Conservation (phyloP, 2,329 filamentous ascomycete species). For the Endothia cerciana region DNA sequence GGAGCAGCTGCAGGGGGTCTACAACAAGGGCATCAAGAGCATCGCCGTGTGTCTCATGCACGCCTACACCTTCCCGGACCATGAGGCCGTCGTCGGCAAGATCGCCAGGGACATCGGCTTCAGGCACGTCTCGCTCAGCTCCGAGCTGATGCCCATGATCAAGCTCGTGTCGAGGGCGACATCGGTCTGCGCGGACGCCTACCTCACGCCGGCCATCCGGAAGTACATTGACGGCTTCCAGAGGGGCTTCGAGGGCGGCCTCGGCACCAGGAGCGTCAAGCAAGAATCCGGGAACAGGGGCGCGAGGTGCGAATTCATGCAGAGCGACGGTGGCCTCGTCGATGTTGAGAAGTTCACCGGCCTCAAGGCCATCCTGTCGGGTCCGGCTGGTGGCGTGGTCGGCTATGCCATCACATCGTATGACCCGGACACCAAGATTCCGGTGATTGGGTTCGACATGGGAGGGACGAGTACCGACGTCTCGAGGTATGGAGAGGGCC, state of each 20-base stretch:
- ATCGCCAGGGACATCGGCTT: slow-evolving; percentile 83
- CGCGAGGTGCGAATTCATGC: slow-evolving; percentile 87
- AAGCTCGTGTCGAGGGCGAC: slow-evolving; percentile 77
- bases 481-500: slow-evolving; percentile 80
- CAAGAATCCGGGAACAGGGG: slow-evolving; percentile 66
- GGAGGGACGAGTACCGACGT: slow-evolving; percentile 92
- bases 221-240: slow-evolving; percentile 78
- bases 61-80: slow-evolving; percentile 86
- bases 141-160: slow-evolving; percentile 89
- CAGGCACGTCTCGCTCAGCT: slow-evolving; percentile 77
- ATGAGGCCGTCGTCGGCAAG: slow-evolving; percentile 77
- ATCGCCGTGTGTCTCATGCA: slow-evolving; percentile 93
- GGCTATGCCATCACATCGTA: slow-evolving; percentile 92
- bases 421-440: slow-evolving; percentile 77
- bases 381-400: slow-evolving; percentile 90
- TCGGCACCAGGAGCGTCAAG: slow-evolving; percentile 77
- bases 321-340: no score
- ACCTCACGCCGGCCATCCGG: slow-evolving; percentile 77
- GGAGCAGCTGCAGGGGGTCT: slow-evolving; percentile 67
- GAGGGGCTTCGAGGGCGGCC: slow-evolving; percentile 76
- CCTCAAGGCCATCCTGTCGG: slow-evolving; percentile 82
- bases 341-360: no score
- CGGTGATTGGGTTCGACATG: slow-evolving; percentile 96
- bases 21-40: slow-evolving; percentile 72
- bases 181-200: slow-evolving; percentile 79